Evolutionary conservation across 78 protist genomes (phyloP), one percentile per base, ranked within the genome.

Genomic region (Mastigamoeba balamuthi): DNA sequence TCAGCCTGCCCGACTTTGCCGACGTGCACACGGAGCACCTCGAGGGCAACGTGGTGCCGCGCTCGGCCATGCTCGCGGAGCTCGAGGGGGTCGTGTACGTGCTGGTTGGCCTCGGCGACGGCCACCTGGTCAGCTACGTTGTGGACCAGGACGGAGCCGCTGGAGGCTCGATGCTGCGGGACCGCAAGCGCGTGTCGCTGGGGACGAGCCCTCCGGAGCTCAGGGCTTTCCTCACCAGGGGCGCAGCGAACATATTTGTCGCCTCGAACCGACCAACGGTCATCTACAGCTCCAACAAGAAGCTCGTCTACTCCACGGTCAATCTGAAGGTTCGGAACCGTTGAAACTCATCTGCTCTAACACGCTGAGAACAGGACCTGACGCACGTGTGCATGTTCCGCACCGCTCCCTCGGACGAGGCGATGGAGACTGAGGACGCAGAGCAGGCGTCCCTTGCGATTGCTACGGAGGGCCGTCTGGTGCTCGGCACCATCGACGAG

Each of bases 211-310:
- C 98, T 27, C 29, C 91, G 27, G 4, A 40, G n/a, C 81, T 91
- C 43, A 41, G 8, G 10, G 75, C 40, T 27, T 68, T 84, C 40
- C 66, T 74, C 65, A 41, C 76, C 48, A 78, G 58, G 28, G 76
- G 76, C 40, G 37, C 43, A 3, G 23, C 27, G 36, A 72, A 79
- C 69, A 93, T 95, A 28, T 93, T 95, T 75, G 94, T 88, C 8
- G 58, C 85, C 42, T 77, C 94, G 1, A 95, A 92, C 75, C 72
- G 95, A 4, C 96, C 98, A 30, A 69, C 96, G 5, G 91, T 92
- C 63, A 75, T 95, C 35, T 83, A 88, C 64, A 25, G 81, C 42
- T 37, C 52, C 69, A 75, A 75, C 58, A 35, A 69, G 58, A 88
- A 87, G 81, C 82, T 95, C 23, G 72, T 83, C 39, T 85, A 71